phyloP scores from a whole-genome alignment of 345 rosid species.

The Ceriops decandra region DNA sequence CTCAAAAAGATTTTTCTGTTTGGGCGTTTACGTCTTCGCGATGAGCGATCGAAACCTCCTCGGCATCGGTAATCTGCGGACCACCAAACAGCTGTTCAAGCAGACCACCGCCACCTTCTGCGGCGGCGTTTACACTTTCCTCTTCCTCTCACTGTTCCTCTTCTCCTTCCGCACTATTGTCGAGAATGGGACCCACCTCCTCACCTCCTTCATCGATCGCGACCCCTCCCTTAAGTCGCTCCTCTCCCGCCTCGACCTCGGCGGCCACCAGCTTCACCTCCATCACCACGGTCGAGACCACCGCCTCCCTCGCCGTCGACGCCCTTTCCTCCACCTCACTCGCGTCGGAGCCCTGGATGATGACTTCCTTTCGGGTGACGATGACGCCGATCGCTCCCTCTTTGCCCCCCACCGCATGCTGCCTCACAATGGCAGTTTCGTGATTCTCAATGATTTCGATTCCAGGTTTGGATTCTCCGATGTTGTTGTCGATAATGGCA shows the following conservation, averaged over 20 bases:
- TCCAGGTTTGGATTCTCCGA: constrained; percentile 52
- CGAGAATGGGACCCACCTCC: constrained; percentile 59
- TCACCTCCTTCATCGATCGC: constrained; percentile 74
- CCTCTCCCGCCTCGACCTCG: constrained; percentile 75
- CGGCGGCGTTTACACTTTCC: constrained; percentile 50
- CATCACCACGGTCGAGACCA: constrained; percentile 15
- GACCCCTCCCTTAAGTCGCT: constrained; percentile 80
- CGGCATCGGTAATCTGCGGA: constrained; percentile 54
- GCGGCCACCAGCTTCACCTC: constrained; percentile 22
- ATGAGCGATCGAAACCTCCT: constrained; percentile 60
- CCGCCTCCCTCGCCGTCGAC: constrained; percentile 43
- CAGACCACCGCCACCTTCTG: constrained; percentile 44
- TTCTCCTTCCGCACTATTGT: constrained; percentile 75
- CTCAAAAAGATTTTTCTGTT: not conserved
- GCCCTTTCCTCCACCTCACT: constrained; percentile 78
- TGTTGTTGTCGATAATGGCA: constrained; percentile 50
- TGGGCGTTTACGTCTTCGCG: constrained; percentile 11
- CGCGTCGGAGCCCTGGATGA: constrained; percentile 80
- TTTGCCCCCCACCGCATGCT: constrained; percentile 31
- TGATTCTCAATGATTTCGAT: constrained; percentile 51
- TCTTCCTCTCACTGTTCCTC: constrained; percentile 71
- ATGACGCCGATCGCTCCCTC: constrained; percentile 48
- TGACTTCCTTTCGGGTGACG: constrained; percentile 79
- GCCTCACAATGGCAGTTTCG: constrained; percentile 51
- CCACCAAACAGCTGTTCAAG: constrained; percentile 57